phyloP scores from a whole-genome alignment of 225 moss, liverwort and hornwort species.

The Rhytidiadelphus loreus region DNA sequence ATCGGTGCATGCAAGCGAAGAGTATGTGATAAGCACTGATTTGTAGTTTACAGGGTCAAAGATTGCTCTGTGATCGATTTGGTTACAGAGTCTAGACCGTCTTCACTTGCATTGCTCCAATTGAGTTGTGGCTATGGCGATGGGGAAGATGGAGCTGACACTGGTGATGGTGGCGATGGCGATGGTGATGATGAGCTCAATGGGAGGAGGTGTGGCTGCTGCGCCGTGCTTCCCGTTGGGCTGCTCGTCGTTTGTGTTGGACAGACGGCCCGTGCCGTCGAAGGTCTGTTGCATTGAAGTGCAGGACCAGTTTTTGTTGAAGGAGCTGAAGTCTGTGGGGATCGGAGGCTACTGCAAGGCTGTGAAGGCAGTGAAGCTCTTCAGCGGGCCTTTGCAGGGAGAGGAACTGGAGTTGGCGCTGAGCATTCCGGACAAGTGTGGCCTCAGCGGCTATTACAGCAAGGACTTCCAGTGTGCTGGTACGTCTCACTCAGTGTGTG shows the following conservation, averaged over 20 bases:
- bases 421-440: constrained; percentile 1
- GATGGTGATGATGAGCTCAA: not conserved
- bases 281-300: constrained; percentile 21
- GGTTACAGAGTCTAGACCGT: not conserved
- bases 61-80: not conserved
- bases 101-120: not conserved
- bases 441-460: not conserved
- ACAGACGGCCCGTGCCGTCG: not conserved
- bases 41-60: not conserved
- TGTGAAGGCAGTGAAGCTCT: not conserved
- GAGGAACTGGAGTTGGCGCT: constrained; percentile 1
- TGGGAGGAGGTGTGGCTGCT: not conserved
- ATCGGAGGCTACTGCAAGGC: constrained; percentile 2
- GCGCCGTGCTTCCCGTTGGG: not conserved
- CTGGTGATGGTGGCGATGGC: not conserved
- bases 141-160: not conserved
- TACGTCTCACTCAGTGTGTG: not conserved
- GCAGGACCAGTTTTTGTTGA: constrained; percentile 13
- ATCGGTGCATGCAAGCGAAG: not conserved
- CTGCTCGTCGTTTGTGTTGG: not conserved
- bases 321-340: not conserved
- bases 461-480: constrained; percentile 5
- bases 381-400: not conserved
- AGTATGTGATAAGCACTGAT: not conserved
- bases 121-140: not conserved